A percentile compares a stretch with the other conserved stretches of the same genome.
phyloP scores from a whole-genome alignment of 331 rosid species.

The Quercus phellos region DNA sequence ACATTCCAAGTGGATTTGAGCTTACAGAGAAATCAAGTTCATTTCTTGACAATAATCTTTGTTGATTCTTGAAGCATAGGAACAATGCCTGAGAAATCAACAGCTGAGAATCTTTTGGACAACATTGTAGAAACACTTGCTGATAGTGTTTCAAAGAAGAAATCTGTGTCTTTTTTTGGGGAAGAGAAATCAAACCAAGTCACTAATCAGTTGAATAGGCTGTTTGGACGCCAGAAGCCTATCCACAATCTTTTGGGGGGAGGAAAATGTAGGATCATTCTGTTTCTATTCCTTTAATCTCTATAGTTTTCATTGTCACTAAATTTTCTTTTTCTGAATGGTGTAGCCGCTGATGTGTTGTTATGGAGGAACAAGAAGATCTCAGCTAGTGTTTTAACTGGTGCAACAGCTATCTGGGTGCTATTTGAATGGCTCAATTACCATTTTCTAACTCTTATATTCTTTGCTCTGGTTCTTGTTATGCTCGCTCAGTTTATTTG shows the following conservation, averaged over 20 bases:
- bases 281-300: conserved; percentile 8
- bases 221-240: conserved; percentile 85
- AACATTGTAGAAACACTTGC: conserved; percentile 47
- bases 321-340: conserved; percentile 17
- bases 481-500: conserved; percentile 79
- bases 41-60: conserved; percentile 9
- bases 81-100: conserved; percentile 64
- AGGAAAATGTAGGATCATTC: conserved; percentile 65
- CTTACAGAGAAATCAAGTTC: conserved; percentile 7
- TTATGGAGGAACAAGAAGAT: conserved; percentile 98
- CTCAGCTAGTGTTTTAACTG: conserved; percentile 69
- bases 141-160: conserved; percentile 42
- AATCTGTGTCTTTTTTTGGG: conserved; percentile 45
- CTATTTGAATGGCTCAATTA: conserved; percentile 91
- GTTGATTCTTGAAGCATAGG: conserved; percentile 21
- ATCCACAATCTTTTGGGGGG: conserved; percentile 82
- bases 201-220: conserved; percentile 48
- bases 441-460: conserved; percentile 60
- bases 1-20: not conserved
- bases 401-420: conserved; percentile 77
- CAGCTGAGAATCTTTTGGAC: conserved; percentile 47
- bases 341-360: conserved; percentile 84
- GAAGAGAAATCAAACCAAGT: conserved; percentile 51
- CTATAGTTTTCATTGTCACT: conserved; percentile 8
- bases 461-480: conserved; percentile 57